Evolutionary conservation across 768 basidiomycete species (phyloP), one percentile per base, ranked within the genome.

Genomic region (Lactarius tabidus): DNA sequence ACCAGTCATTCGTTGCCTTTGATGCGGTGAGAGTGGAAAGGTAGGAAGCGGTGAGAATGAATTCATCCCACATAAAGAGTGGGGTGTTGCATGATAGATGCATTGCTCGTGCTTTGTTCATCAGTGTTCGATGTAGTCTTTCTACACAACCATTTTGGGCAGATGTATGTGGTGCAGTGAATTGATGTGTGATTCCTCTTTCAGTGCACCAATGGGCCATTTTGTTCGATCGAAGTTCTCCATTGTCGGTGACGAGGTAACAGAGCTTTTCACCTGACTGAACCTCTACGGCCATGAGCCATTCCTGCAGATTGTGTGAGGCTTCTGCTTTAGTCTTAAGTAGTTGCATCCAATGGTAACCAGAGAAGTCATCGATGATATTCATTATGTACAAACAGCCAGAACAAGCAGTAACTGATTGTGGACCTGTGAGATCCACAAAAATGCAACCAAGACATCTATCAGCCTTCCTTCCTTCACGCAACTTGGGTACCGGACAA

Each of bases 1-100:
- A 54, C 0, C 36, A n/a, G 0, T 36, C 52, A 6, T 28, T 8
- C 0, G 23, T 3, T 82, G 56, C 57, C 70, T 63, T 17, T 10
- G 29, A 15, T 0, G 39, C n/a, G 1, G 62, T 63, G 29, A 60
- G 31, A 0, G 23, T 53, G 5, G n/a, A 52, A 2, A 64, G 63
- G 12, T 64, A 64, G 4, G 29, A 29, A 17, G 57, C 57, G 1
- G 58, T 64, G 4, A 58, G 6, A 14, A 43, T 18, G 35, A 43
- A 63, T 33, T 63, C 55, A 17, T 48, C 62, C 39, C 39, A 39
- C 39, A 39, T 39, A 6, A n/a, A n/a, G n/a, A n/a, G n/a, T n/a
- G n/a, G n/a, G n/a, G n/a, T n/a, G n/a, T n/a, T 45, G 41, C 20
- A 31, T 6, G 18, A 10, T 6, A 38, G 63, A 18, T 5, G 58